Base-by-base conservation (phyloP, 2,329 filamentous ascomycete species). In the Aspergillus pseudotamarii region DNA sequence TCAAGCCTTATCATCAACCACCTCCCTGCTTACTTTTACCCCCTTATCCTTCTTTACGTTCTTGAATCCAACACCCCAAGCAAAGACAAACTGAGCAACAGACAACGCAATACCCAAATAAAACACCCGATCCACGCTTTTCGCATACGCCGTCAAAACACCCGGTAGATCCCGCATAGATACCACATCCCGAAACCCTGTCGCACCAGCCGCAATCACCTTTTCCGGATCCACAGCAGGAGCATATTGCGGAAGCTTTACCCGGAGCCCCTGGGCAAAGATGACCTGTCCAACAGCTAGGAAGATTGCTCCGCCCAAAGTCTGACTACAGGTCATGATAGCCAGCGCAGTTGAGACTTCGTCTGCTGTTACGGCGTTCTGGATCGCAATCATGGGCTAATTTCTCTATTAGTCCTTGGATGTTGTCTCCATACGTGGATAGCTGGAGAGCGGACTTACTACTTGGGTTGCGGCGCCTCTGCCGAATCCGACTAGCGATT, bases 261-360 rank as follows among this genome's bases (percentile, higher is more conserved):
- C 66, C n/a, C 78, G 64, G 0, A 84, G 69, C 1, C 72, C 72
- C 54, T 80, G 79, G 5, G 75, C 73, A 70, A 85, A 83, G 19
- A 87, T 78, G 60, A 80, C 82, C 65, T 87, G 80, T 0, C 76
- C 84, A 28, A 85, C 78, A 4, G 80, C 81, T 32, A 88, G 79
- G 64, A 86, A 86, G 1, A 87, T 57, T 0, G 79, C 73, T 2
- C 79, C 79, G n/a, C 76, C 76, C n/a, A 81, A 75, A 2, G 75
- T 80, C 54, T 81, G 77, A 48, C 63, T 63, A 67, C 80, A 81
- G 59, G 79, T 76, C 23, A 51, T 51, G 19, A 80, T 72, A 4
- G 79, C 74, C 64, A 80, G 81, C 2, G 75, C 79, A 4, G 75
- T 72, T 2, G 80, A 78, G n/a, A 81, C 62, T 46, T 80, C 72